Evolutionary conservation across 1,284 basidiomycete species (phyloP).

Genomic region (Salmacisia buchloeana): DNA sequence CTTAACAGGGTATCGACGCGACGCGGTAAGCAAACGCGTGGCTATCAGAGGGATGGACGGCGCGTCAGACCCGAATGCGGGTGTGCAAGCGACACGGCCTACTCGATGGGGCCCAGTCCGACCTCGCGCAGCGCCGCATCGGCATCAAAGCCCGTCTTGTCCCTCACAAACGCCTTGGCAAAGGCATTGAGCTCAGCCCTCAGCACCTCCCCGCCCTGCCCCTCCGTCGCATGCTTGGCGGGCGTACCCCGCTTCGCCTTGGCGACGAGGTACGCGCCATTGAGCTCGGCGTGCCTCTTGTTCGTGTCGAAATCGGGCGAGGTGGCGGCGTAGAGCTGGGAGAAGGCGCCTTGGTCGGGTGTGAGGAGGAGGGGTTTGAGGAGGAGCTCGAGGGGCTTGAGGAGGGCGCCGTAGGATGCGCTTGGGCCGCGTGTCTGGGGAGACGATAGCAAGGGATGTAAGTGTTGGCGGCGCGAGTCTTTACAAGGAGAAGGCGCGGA

Average conservation of each 20-base stretch:
- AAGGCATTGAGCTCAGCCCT: constrained; percentile 23
- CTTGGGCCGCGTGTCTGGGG: neutral
- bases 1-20: too few relatives aligned
- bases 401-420: neutral
- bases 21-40: too few relatives aligned
- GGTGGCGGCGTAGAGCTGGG: constrained; percentile 43
- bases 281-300: too few relatives aligned
- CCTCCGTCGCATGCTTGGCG: constrained; percentile 21
- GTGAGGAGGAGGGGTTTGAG: constrained; percentile 16
- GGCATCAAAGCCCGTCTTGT: constrained; percentile 25
- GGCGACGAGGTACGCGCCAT: constrained; percentile 41
- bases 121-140: too few relatives aligned
- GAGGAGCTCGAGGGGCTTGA: neutral
- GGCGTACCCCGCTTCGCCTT: constrained; percentile 30
- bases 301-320: constrained; percentile 39
- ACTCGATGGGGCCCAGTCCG: too few relatives aligned
- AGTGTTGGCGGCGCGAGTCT: too few relatives aligned
- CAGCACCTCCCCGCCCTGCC: constrained; percentile 21
- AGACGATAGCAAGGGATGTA: too few relatives aligned
- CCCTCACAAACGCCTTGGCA: constrained; percentile 22
- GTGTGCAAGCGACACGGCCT: too few relatives aligned
- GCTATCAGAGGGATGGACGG: too few relatives aligned
- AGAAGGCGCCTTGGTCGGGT: constrained; percentile 41
- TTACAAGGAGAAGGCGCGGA: too few relatives aligned
- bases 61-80: too few relatives aligned